phyloP scores from a whole-genome alignment of 148 eudicot species.

The Diospyros kaki region DNA sequence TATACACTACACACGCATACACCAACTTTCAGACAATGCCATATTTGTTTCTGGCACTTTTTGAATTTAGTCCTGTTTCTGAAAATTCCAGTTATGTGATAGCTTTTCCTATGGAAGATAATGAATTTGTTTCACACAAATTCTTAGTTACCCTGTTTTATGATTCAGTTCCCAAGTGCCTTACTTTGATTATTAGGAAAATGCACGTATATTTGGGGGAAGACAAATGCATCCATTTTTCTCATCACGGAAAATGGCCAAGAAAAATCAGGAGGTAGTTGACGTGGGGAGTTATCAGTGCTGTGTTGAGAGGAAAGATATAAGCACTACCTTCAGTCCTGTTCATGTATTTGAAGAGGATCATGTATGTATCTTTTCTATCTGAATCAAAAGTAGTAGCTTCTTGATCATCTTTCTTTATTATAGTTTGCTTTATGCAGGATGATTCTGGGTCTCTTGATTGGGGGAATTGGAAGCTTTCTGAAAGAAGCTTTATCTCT shows the following conservation, averaged over 20 bases:
- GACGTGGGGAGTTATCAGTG: conserved; percentile 37
- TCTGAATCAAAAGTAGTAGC: background rate
- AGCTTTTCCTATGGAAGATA: background rate
- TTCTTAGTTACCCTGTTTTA: background rate
- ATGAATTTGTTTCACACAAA: background rate
- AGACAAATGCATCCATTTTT: conserved; percentile 91
- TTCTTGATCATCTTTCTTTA: background rate
- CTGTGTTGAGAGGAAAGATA: conserved; percentile 36
- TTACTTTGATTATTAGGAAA: conserved; percentile 55
- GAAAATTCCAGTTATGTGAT: background rate
- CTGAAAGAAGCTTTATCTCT: conserved; percentile 32
- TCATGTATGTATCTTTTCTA: conserved; percentile 43
- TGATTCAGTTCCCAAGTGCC: background rate
- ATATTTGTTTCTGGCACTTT: conserved; percentile 1
- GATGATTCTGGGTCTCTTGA: conserved; percentile 40
- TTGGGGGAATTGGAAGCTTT: conserved; percentile 75
- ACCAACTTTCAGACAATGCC: background rate
- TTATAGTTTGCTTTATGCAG: conserved; percentile 27
- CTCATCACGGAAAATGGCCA: conserved; percentile 52
- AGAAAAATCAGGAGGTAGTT: conserved; percentile 40
- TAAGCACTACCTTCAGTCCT: conserved; percentile 44
- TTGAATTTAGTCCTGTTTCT: background rate
- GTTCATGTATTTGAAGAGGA: conserved; percentile 75
- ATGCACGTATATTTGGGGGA: conserved; percentile 80
- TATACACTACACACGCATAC: background rate